Percentiles rank a stretch among this genome's conserved stretches.
Conservation (phyloP, 768 basidiomycete species). For the Chalciporus piperatus region DNA sequence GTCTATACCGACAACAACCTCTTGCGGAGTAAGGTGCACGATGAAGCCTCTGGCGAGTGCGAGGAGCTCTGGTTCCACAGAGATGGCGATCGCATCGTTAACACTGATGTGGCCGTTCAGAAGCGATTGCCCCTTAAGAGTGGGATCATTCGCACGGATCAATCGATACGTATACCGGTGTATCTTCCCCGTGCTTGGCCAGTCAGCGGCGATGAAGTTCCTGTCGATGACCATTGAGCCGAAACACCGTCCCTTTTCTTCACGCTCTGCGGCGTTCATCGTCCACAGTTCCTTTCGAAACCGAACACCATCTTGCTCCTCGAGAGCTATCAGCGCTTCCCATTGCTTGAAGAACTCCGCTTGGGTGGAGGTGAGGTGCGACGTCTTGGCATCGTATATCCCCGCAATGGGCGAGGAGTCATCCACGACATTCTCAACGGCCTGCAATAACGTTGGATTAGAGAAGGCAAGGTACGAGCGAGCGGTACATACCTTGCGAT, state of each 20-base stretch:
- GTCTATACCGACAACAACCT: slow-evolving; percentile 79
- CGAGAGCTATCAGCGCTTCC: slow-evolving; percentile 81
- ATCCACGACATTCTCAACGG: slow-evolving; percentile 65
- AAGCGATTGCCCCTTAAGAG: slow-evolving; percentile 32
- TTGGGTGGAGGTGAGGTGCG: slow-evolving; percentile 69
- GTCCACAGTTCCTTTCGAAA: slow-evolving; percentile 96
- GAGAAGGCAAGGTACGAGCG: background rate
- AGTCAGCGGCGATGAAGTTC: slow-evolving; percentile 31
- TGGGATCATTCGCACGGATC: slow-evolving; percentile 30
- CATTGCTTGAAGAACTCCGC: slow-evolving; percentile 83
- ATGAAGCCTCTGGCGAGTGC: slow-evolving; percentile 85
- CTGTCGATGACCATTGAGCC: slow-evolving; percentile 68
- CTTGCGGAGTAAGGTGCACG: slow-evolving; percentile 58
- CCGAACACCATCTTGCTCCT: slow-evolving; percentile 82
- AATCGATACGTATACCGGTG: slow-evolving; percentile 83
- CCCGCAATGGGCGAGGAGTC: slow-evolving; percentile 54
- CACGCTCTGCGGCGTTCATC: slow-evolving; percentile 75
- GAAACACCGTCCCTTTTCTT: slow-evolving; percentile 82
- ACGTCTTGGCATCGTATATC: slow-evolving; percentile 74
- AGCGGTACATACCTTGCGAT: slow-evolving; percentile 63
- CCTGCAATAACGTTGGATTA: slow-evolving; percentile 36
- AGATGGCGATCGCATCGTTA: slow-evolving; percentile 85
- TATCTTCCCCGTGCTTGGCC: slow-evolving; percentile 48
- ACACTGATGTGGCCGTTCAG: slow-evolving; percentile 75
- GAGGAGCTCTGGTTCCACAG: slow-evolving; percentile 82